phyloP scores from a whole-genome alignment of 2,329 filamentous ascomycete species.

The Monilinia laxa region DNA sequence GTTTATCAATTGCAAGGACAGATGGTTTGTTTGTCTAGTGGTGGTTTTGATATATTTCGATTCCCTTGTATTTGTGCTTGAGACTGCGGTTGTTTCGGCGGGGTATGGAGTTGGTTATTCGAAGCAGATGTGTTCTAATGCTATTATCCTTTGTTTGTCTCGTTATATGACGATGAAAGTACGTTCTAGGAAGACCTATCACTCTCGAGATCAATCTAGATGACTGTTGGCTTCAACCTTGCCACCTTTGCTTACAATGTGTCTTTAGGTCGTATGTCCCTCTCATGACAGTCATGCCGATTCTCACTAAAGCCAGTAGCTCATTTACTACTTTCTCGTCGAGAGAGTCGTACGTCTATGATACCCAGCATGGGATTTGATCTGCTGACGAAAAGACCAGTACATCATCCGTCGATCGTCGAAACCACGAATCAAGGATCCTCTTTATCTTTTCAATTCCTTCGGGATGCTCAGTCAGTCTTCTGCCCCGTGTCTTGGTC shows the following conservation, averaged over 20 bases:
- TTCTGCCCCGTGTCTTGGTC: background rate
- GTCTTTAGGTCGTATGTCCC: background rate
- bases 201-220: background rate
- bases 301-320: conserved; percentile 26
- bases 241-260: background rate
- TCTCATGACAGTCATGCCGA: background rate
- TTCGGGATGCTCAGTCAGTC: conserved; percentile 53
- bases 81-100: conserved; percentile 56
- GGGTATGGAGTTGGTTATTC: conserved; percentile 57
- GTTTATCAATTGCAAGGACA: no score
- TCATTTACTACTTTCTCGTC: conserved; percentile 64
- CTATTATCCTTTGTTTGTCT: conserved; percentile 59
- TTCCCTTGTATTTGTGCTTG: conserved; percentile 59
- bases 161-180: conserved; percentile 66
- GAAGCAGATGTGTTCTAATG: conserved; percentile 52
- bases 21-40: conserved; percentile 44
- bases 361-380: background rate
- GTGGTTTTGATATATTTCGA: conserved; percentile 60
- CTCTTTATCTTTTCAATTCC: conserved; percentile 60
- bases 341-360: conserved; percentile 54
- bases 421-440: conserved; percentile 54
- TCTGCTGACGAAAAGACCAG: conserved; percentile 22
- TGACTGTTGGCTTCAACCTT: no score
- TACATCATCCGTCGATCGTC: conserved; percentile 54
- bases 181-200: background rate